A percentile compares a stretch with the other conserved stretches of the same genome.
Conservation (phyloP, 75 land plant genomes). For the Selaginella tamariscina region DNA sequence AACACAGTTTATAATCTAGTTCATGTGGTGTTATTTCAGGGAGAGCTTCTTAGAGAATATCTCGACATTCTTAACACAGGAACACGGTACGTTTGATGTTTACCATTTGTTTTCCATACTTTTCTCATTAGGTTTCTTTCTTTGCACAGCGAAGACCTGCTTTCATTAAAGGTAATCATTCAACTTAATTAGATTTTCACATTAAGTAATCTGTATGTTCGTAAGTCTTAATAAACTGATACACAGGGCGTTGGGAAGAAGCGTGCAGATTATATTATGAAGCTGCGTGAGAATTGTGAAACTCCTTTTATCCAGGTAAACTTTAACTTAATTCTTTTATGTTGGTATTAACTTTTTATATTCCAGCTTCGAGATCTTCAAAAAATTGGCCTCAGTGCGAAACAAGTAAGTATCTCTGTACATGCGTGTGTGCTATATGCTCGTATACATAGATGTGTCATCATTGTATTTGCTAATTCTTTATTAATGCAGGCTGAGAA, state of each 20-base stretch:
- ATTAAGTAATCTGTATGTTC: neutral
- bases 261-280: conserved; percentile 2
- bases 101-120: neutral
- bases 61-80: conserved; percentile 10
- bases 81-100: neutral
- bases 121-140: neutral
- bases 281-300: neutral
- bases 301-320: neutral
- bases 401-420: conserved; percentile 2
- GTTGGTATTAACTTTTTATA: neutral
- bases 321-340: neutral
- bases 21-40: too few relatives aligned
- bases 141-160: neutral
- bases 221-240: neutral
- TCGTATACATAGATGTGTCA: neutral
- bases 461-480: neutral
- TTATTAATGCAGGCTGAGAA: neutral
- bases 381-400: conserved; percentile 10
- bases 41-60: neutral
- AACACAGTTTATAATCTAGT: too few relatives aligned
- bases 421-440: neutral
- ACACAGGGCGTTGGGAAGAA: conserved; percentile 9
- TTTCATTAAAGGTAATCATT: conserved; percentile 5
- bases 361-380: conserved; percentile 9
- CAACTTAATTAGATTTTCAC: neutral